Base-by-base conservation (phyloP, 441 rosid species). In the Euphorbia schlechtendalii region DNA sequence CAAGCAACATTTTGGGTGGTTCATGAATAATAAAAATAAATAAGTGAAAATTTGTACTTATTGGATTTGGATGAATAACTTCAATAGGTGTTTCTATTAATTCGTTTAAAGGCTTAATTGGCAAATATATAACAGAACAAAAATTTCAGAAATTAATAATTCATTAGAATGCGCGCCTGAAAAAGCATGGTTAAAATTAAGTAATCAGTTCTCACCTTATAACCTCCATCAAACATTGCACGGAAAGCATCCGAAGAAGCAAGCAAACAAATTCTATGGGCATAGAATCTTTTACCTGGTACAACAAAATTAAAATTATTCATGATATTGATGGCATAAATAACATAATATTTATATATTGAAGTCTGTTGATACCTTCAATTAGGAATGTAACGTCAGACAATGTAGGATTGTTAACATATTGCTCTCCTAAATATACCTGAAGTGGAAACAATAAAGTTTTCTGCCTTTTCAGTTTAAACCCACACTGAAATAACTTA, bases 141-240 rank as follows among this genome's bases (percentile, higher is more conserved):
- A 40, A 40, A 36, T 12, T 40, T 40, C 9, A 61, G 0, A 27
- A 41, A 25, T 4, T 12, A 30, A 49, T 22, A 30, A 4, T 56
- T 66, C 63, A 28, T 13, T 11, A 56, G 11, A 65, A 28, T 28
- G 25, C 61, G 48, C 28, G n/a, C 13, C 52, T 9, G 13, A n/a
- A 13, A n/a, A 24, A n/a, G 41, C 27, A 2, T 27, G 46, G 21
- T 20, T 53, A 40, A 30, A 17, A 51, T 51, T 6, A 56, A 20
- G 38, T 34, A 59, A 36, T 51, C 11, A 11, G 48, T 57, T 18
- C 85, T 86, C 79, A 91, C 99, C 83, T 90, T 83, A 76, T 90
- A 94, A 70, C 97, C 97, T 67, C 99, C 97, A 68, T 94, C 97
- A 78, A 94, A 94, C 99, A 94, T 90, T 60, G 99, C 99, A 61